Evolutionary conservation across 192 early-diverging fungal genomes (phyloP).

Genomic region (Entophlyctis luteolus): DNA sequence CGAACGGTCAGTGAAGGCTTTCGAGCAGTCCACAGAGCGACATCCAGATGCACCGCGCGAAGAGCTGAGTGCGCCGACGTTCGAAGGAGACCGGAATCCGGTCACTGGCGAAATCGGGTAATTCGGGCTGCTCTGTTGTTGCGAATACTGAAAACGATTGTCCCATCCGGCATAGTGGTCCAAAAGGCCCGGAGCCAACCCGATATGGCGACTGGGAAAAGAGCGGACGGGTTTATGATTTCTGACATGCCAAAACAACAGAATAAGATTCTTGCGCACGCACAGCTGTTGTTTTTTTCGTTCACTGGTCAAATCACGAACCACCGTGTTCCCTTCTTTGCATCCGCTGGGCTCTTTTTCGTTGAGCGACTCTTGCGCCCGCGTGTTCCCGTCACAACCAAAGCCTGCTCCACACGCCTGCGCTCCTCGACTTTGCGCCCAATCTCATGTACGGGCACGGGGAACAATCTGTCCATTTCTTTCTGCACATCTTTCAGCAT

Average conservation of each 20-base stretch:
- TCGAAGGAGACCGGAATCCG: conserved; percentile 70
- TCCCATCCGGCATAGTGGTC: conserved; percentile 45
- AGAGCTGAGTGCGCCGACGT: conserved; percentile 44
- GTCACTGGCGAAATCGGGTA: conserved; percentile 57
- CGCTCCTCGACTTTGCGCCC: conserved; percentile 18
- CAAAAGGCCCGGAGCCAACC: conserved; percentile 74
- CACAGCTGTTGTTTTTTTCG: too few relatives aligned
- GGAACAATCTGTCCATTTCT: conserved; percentile 21
- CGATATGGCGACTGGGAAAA: conserved; percentile 81
- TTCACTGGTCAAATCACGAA: conserved; percentile 22
- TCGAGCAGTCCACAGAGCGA: conserved; percentile 29
- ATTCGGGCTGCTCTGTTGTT: neutral
- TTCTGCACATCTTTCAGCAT: neutral
- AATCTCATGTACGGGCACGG: conserved; percentile 24
- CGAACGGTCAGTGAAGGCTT: conserved; percentile 59
- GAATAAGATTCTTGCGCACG: too few relatives aligned
- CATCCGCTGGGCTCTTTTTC: neutral
- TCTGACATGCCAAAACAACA: too few relatives aligned
- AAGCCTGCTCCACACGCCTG: conserved; percentile 9
- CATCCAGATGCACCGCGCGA: conserved; percentile 53
- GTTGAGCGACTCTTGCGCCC: conserved; percentile 12
- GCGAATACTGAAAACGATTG: neutral
- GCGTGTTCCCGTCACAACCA: neutral
- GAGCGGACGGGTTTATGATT: conserved; percentile 71
- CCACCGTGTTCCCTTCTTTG: conserved; percentile 24